These are phyloP conservation scores for Chrysophaeum taylorii DNA, from an alignment of 352 stramenopile species.

Conservation along the genomic window DNA sequence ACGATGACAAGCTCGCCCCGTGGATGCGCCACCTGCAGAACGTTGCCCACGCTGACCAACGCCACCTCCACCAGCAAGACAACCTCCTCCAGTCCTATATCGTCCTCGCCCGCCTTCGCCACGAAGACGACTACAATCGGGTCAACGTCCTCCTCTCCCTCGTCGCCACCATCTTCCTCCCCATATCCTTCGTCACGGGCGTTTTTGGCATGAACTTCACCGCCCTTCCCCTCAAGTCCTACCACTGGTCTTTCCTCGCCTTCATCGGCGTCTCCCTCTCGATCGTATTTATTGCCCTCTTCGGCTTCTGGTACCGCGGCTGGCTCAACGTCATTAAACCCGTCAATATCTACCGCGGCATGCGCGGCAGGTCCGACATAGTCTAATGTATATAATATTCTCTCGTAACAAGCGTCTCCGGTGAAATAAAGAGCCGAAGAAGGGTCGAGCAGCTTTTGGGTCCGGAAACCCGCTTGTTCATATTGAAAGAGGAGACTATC, in stretches of 20 bases:
- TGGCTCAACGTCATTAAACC: too few species aligned
- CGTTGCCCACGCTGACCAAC: background rate
- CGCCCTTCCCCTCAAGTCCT: background rate
- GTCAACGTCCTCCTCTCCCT: background rate
- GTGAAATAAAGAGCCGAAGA: too few species aligned
- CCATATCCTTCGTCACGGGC: background rate
- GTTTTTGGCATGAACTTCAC: constrained; percentile 10
- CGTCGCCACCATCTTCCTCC: constrained; percentile 1
- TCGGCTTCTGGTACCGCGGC: background rate
- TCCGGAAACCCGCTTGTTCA: too few species aligned
- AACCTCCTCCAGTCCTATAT: background rate
- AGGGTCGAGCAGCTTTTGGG: too few species aligned
- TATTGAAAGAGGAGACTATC: too few species aligned
- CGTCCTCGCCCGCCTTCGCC: background rate
- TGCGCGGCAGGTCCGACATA: too few species aligned
- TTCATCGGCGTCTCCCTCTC: background rate
- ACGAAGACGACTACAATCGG: constrained; percentile 11
- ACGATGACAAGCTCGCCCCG: background rate
- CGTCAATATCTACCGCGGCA: too few species aligned
- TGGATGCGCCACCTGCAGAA: background rate
- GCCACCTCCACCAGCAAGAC: background rate
- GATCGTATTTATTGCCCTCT: background rate
- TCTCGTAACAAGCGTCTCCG: too few species aligned
- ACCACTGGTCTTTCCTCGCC: background rate
- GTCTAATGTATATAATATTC: too few species aligned